phyloP scores from a whole-genome alignment of 768 basidiomycete species.

The Glaciozyma martinii region DNA sequence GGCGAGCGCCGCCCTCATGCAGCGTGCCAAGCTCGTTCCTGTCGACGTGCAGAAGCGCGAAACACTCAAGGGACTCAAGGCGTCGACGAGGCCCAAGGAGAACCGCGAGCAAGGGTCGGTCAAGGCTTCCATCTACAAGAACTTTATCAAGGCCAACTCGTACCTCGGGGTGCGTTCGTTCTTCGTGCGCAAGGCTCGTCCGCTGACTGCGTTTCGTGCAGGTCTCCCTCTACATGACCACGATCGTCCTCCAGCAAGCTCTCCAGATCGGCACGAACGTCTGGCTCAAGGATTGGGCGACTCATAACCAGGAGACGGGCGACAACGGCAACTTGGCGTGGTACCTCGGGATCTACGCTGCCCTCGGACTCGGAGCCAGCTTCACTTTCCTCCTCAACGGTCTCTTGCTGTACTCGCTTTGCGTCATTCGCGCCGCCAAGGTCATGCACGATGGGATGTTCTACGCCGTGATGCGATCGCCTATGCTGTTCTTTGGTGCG shows the following conservation, averaged over 20 bases:
- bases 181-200: neutral
- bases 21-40: constrained; percentile 37
- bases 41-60: constrained; percentile 29
- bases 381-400: constrained; percentile 32
- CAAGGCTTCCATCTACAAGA: constrained; percentile 40
- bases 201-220: neutral
- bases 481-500: constrained; percentile 18
- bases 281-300: constrained; percentile 34
- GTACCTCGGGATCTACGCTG: constrained; percentile 27
- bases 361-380: constrained; percentile 10
- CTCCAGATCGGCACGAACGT: constrained; percentile 36
- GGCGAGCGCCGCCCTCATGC: constrained; percentile 23
- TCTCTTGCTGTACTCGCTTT: constrained; percentile 32
- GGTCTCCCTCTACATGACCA: constrained; percentile 38
- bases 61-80: constrained; percentile 24
- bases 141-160: constrained; percentile 39
- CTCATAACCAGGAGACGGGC: constrained; percentile 23
- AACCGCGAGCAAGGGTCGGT: constrained; percentile 41
- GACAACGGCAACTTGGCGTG: constrained; percentile 28
- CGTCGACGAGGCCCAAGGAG: constrained; percentile 34
- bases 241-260: constrained; percentile 39
- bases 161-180: constrained; percentile 27
- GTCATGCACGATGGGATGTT: constrained; percentile 38
- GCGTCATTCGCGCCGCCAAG: constrained; percentile 31
- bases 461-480: constrained; percentile 63